A percentile compares a stretch with the other conserved stretches of the same genome.
Evolutionary conservation across 192 early-diverging fungal species (phyloP).

Genomic region (Podila horticola): DNA sequence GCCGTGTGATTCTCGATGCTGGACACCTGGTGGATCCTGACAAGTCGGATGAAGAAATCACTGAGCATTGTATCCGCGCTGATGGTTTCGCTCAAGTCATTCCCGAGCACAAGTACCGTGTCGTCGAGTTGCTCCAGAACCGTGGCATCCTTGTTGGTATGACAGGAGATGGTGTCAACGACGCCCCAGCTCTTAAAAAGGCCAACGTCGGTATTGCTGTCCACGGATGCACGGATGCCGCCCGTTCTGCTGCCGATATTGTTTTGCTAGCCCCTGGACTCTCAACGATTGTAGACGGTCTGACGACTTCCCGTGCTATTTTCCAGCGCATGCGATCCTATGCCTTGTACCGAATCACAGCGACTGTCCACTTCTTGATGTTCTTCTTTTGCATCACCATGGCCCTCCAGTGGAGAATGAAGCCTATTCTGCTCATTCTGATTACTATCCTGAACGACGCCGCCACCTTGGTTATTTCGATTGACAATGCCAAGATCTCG

Average conservation of each 20-base stretch:
- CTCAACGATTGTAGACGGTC: conserved; percentile 93
- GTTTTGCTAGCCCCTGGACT: conserved; percentile 91
- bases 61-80: conserved; percentile 85
- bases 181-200: conserved; percentile 96
- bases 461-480: conserved; percentile 91
- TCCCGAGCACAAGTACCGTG: conserved; percentile 97
- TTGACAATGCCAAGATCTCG: conserved; percentile 96
- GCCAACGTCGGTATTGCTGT: conserved; percentile 97
- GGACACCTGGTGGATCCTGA: conserved; percentile 82
- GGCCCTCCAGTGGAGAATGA: conserved; percentile 84
- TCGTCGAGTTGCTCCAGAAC: conserved; percentile 94
- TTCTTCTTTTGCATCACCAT: conserved; percentile 96
- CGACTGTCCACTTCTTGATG: conserved; percentile 95
- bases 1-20: conserved; percentile 91
- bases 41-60: conserved; percentile 82
- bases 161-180: conserved; percentile 99
- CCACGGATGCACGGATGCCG: conserved; percentile 95
- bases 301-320: conserved; percentile 90
- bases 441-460: conserved; percentile 95
- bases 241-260: conserved; percentile 95
- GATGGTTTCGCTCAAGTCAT: conserved; percentile 99
- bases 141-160: conserved; percentile 87
- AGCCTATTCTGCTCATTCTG: conserved; percentile 84
- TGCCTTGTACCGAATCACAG: conserved; percentile 95
- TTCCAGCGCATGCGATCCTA: conserved; percentile 97